Conservation (phyloP, 1,284 basidiomycete species). For the Malassezia vespertilionis region DNA sequence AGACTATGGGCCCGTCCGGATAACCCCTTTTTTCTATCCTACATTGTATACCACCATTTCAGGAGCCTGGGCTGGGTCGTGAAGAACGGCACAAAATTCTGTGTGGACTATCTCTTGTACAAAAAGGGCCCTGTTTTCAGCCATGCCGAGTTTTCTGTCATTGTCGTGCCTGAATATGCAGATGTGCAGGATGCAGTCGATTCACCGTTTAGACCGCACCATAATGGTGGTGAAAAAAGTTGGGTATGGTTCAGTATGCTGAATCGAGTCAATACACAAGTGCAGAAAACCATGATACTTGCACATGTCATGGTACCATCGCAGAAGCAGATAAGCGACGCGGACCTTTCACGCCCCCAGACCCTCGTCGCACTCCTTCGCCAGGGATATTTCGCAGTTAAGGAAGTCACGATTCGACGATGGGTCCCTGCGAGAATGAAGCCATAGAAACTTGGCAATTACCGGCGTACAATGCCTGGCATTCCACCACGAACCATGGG, state of each 20-base stretch:
- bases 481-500: constrained; percentile 9
- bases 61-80: constrained; percentile 96
- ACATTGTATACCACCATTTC: constrained; percentile 87
- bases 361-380: constrained; percentile 56
- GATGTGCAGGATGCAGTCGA: constrained; percentile 59
- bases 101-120: constrained; percentile 86
- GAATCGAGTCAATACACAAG: constrained; percentile 90
- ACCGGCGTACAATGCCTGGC: constrained; percentile 7
- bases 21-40: constrained; percentile 84
- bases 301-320: constrained; percentile 38
- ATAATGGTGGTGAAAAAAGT: constrained; percentile 52
- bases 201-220: constrained; percentile 30
- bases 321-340: constrained; percentile 51
- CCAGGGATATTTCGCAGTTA: constrained; percentile 55
- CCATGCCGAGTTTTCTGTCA: constrained; percentile 90
- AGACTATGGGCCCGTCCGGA: constrained; percentile 53
- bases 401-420: constrained; percentile 72
- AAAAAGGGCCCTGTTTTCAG: constrained; percentile 86
- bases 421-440: constrained; percentile 87
- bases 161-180: constrained; percentile 79
- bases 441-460: constrained; percentile 51
- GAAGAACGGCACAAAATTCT: constrained; percentile 92
- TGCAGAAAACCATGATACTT: constrained; percentile 60
- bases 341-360: constrained; percentile 30
- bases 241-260: constrained; percentile 97